Base-by-base conservation (phyloP, 306 rosid species). In the Trichosanthes truncata region DNA sequence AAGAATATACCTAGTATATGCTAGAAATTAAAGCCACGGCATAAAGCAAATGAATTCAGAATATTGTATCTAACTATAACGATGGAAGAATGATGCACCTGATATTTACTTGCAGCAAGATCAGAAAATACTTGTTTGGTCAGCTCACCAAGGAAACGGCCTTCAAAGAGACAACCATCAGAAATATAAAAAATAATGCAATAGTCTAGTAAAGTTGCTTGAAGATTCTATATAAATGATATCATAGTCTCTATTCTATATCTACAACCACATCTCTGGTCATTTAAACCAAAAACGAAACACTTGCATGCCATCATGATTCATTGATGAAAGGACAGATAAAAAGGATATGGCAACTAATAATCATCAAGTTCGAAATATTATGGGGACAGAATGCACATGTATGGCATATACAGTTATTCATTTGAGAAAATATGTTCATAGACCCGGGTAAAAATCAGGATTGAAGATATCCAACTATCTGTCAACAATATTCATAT, bases 61-160 rank as follows among this genome's bases (percentile, higher is more conserved):
- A 65, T 67, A 52, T 69, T 2, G 29, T 38, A 79, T 52, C 77
- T 57, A 69, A 36, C 74, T 36, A 31, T 18, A 79, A 80, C 33
- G 52, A 80, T 40, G 53, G 62, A 49, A 40, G 69, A 83, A 65
- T 48, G 62, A 80, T 76, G 84, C 79, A 92, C 98, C 98, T 92
- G 98, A 89, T 90, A 95, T 95, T 95, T 95, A 87, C 97, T 92
- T 10, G 97, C 96, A n/a, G 6, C 79, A 74, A 95, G 98, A 84
- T 95, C 98, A 78, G 93, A 87, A 80, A 95, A 92, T 45, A 95
- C 98, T 91, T 95, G 96, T 81, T 88, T 90, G 80, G 97, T 92
- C 89, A 92, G 83, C 92, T 95, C 98, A 35, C 88, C 98, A 78
- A 95, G 96, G 85, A 95, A 95, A 82, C 97, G 97, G 11, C 98